These are phyloP conservation scores for Thalassia testudinum DNA, from an alignment of 116 monocot species.

Conservation along the genomic window DNA sequence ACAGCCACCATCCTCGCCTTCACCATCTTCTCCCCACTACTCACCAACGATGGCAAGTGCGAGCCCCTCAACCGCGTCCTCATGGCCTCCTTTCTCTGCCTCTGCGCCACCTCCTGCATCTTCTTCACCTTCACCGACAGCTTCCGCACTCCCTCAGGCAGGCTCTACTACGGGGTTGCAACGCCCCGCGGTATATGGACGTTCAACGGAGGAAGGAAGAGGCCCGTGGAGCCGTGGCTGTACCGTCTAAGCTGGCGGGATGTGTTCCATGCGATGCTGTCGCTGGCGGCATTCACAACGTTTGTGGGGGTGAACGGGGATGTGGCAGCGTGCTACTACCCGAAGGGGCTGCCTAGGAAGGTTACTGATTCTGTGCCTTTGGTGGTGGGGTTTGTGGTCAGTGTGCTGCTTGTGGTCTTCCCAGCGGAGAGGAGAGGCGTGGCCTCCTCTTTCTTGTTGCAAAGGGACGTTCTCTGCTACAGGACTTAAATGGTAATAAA, in stretches of 20 bases:
- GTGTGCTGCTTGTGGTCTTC: constrained; percentile 44
- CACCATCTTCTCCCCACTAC: constrained; percentile 28
- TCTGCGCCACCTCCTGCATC: constrained; percentile 41
- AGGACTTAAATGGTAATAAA: constrained; percentile 1
- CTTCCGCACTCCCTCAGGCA: constrained; percentile 26
- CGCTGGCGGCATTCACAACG: constrained; percentile 35
- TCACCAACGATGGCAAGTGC: constrained; percentile 46
- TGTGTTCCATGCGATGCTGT: constrained; percentile 32
- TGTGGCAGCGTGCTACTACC: constrained; percentile 37
- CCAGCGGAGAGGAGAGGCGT: constrained; percentile 48
- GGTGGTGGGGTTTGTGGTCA: constrained; percentile 42
- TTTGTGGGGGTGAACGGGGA: constrained; percentile 39
- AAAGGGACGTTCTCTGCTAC: constrained; percentile 14
- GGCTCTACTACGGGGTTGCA: constrained; percentile 41
- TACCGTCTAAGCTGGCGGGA: constrained; percentile 36
- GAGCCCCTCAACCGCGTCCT: constrained; percentile 13
- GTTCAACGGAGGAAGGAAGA: constrained; percentile 20
- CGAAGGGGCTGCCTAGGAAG: constrained; percentile 36
- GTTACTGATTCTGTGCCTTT: constrained; percentile 36
- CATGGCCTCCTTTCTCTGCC: constrained; percentile 20
- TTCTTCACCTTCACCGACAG: constrained; percentile 53
- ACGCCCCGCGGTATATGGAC: constrained; percentile 31
- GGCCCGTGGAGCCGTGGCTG: constrained; percentile 9
- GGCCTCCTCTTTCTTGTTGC: constrained; percentile 45
- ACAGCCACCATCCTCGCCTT: constrained; percentile 69